A percentile compares a stretch with the other conserved stretches of the same genome.
Evolutionary conservation across 2,329 filamentous ascomycete species (phyloP).

Genomic region (Aureobasidium sp.): DNA sequence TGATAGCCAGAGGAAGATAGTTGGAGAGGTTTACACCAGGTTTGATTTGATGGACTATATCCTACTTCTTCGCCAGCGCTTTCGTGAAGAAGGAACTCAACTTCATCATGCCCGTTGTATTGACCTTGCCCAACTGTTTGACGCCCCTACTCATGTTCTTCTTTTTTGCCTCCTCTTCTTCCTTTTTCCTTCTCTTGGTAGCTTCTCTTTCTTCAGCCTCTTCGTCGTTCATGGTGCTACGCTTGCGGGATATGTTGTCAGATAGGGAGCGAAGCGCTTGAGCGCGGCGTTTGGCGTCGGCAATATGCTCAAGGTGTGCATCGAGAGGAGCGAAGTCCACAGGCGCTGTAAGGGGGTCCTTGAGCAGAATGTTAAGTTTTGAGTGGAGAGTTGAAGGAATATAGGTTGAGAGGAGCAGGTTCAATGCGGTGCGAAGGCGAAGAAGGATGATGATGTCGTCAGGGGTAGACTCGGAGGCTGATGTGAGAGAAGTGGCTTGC

Average conservation of each 20-base stretch:
- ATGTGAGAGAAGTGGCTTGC: slow-evolving; percentile 21
- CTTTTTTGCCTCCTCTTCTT: slow-evolving; percentile 81
- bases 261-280: slow-evolving; percentile 57
- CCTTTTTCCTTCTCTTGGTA: slow-evolving; percentile 76
- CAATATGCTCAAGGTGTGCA: slow-evolving; percentile 58
- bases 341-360: slow-evolving; percentile 22
- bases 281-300: slow-evolving; percentile 62
- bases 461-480: slow-evolving; percentile 23
- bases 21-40: not conserved
- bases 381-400: slow-evolving; percentile 40
- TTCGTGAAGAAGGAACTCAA: slow-evolving; percentile 91
- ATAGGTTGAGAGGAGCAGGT: slow-evolving; percentile 58
- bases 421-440: slow-evolving; percentile 54
- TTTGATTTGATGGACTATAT: not conserved
- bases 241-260: slow-evolving; percentile 58
- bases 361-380: slow-evolving; percentile 37
- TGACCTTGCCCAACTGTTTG: slow-evolving; percentile 77
- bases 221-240: slow-evolving; percentile 54
- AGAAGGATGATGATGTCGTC: slow-evolving; percentile 50
- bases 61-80: slow-evolving; percentile 27
- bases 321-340: slow-evolving; percentile 65
- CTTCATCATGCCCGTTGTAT: slow-evolving; percentile 92
- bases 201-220: slow-evolving; percentile 50
- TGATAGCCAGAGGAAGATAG: not conserved
- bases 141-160: slow-evolving; percentile 72